Evolutionary conservation across 495 filamentous ascomycete genomes (phyloP), one percentile per base, ranked within the genome.

Genomic region (Penicillium fimorum): DNA sequence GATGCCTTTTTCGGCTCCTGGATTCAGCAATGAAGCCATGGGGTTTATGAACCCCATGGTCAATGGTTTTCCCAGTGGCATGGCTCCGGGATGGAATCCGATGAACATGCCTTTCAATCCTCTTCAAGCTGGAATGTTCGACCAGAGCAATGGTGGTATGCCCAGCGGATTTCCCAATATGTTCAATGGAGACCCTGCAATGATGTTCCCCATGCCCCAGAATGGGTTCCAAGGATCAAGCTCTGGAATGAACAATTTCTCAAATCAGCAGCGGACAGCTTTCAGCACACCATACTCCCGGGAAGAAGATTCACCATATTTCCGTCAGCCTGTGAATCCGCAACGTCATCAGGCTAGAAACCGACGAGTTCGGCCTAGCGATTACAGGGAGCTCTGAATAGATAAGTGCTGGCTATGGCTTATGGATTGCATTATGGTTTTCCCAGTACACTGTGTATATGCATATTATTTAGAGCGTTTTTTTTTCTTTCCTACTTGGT

Each of bases 301-400:
- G 50, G 89, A 90, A 54, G 91, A 96, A 59, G 92, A 96, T 57
- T 89, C 90, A 47, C 88, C 94, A 18, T 98, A 98, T 71, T 94
- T 97, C 71, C 86, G 94, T 20, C 92, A 96, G 67, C 94, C 94
- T 2, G 89, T 97, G 50, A 98, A 98, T 67, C 94, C 92, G 11
- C 91, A 96, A 66, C 85, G 94, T 53, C 89, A 95, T 65, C 87
- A 91, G 71, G 87, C 89, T 53, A 77, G 87, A 51, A 85, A 90
- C 56, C 84, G 89, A 57, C 76, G 87, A 58, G 84, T 87, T 51
- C 80, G 94, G 44, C 91, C 91, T 17, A 92, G 88, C 67, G 95
- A 98, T 72, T 97, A 93, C 59, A 79, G 86, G 42, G 89, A 94
- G 72, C 75, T 95, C n/a, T 92, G 69, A 82, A 50, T 40, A 48